Conservation (phyloP, 352 stramenopile genomes). For the Globisporangium nodosum region DNA sequence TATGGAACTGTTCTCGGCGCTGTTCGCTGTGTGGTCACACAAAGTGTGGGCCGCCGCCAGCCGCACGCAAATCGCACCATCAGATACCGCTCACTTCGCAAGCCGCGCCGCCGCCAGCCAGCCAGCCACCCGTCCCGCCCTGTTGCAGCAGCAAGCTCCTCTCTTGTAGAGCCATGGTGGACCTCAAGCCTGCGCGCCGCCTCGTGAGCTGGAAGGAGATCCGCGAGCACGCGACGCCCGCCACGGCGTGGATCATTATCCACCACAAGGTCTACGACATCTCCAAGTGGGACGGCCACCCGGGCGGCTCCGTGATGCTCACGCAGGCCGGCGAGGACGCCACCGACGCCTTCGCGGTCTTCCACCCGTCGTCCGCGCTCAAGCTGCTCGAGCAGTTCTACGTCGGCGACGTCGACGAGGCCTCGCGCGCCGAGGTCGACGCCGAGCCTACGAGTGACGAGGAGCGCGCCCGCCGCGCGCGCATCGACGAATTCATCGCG, state of each 20-base stretch:
- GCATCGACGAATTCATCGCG: conserved; percentile 92
- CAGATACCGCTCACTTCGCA: not conserved
- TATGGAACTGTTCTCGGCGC: no score
- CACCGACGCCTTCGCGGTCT: conserved; percentile 98
- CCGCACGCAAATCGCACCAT: not conserved
- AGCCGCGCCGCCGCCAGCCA: not conserved
- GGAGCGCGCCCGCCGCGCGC: conserved; percentile 37
- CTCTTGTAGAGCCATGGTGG: conserved; percentile 36
- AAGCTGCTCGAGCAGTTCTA: conserved; percentile 96
- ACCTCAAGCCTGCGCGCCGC: conserved; percentile 41
- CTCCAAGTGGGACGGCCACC: conserved; percentile 80
- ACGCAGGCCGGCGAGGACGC: conserved; percentile 97
- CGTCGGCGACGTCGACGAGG: conserved; percentile 94
- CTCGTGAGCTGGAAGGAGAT: conserved; percentile 79
- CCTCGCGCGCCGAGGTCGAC: conserved; percentile 25
- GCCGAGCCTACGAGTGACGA: conserved; percentile 30
- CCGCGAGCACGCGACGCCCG: conserved; percentile 64
- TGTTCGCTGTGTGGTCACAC: no score
- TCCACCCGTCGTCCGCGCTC: conserved; percentile 93
- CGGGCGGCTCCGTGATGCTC: conserved; percentile 93
- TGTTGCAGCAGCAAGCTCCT: not conserved
- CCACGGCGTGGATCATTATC: conserved; percentile 87
- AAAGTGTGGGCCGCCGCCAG: no score
- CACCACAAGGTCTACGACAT: conserved; percentile 91
- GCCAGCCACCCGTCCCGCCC: not conserved